These are phyloP conservation scores for Talaromyces adpressus DNA, from an alignment of 495 filamentous ascomycete genomes.

Conservation along the genomic window DNA sequence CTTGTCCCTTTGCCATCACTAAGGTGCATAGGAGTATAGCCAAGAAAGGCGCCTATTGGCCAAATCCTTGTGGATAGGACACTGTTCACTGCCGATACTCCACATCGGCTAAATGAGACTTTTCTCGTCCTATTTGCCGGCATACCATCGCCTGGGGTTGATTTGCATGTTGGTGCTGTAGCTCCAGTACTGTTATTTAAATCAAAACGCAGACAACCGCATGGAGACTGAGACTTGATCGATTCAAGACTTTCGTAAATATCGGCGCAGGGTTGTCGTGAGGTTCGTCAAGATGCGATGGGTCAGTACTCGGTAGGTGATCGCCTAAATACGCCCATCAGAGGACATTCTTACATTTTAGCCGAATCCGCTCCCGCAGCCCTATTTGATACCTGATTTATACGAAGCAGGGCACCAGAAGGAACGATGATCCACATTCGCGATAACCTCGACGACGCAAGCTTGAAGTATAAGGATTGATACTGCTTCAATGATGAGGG, in stretches of 20 bases:
- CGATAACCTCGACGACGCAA: neutral
- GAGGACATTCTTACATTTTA: neutral
- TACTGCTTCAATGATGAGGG: neutral
- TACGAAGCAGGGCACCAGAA: neutral
- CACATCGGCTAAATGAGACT: neutral
- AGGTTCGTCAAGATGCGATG: neutral
- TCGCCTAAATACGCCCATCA: neutral
- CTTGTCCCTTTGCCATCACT: neutral
- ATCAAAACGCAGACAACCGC: neutral
- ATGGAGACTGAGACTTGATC: neutral
- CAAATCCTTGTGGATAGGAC: neutral
- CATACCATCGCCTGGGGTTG: neutral
- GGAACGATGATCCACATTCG: neutral
- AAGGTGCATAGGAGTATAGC: neutral
- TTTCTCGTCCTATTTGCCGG: neutral
- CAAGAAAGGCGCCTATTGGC: neutral
- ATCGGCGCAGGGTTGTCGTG: neutral
- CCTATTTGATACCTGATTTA: neutral
- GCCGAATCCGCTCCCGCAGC: neutral
- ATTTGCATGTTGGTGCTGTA: neutral
- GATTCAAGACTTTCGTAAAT: neutral
- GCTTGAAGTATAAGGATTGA: neutral
- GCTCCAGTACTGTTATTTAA: neutral
- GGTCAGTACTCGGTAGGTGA: neutral
- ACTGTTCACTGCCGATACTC: neutral